phyloP scores from a whole-genome alignment of 2,329 filamentous ascomycete genomes.

The Alternaria brassicae region DNA sequence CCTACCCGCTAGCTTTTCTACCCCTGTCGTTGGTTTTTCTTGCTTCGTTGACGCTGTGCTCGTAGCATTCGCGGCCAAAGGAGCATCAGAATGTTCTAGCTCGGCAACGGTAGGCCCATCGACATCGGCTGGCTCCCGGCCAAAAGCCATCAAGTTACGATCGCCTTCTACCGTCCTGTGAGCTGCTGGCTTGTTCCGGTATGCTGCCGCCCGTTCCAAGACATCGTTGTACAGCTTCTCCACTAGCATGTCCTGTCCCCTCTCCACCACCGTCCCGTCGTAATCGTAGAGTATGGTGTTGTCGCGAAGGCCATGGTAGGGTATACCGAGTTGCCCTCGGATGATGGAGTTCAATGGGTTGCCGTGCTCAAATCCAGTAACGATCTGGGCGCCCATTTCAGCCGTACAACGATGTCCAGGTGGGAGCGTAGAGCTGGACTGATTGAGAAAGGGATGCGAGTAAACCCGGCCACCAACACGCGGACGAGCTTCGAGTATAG shows the following conservation, averaged over 20 bases:
- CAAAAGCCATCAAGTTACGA: constrained; percentile 79
- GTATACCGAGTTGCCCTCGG: constrained; percentile 85
- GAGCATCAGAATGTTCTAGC: constrained; percentile 72
- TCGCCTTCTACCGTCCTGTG: constrained; percentile 81
- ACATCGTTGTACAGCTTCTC: constrained; percentile 96
- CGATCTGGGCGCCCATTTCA: constrained; percentile 98
- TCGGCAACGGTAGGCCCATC: constrained; percentile 73
- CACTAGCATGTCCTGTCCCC: constrained; percentile 78
- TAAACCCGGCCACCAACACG: constrained; percentile 93
- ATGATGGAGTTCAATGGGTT: constrained; percentile 93
- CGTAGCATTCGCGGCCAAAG: constrained; percentile 57
- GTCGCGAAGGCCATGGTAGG: constrained; percentile 81
- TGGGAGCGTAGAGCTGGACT: constrained; percentile 62
- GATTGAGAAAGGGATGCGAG: constrained; percentile 73
- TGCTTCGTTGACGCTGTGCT: constrained; percentile 44
- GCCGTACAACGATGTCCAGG: constrained; percentile 74
- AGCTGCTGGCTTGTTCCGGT: constrained; percentile 77
- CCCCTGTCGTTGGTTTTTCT: constrained; percentile 59
- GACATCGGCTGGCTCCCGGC: constrained; percentile 70
- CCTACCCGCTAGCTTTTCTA: constrained; percentile 71
- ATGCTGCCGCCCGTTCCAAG: constrained; percentile 87
- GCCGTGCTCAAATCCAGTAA: constrained; percentile 94
- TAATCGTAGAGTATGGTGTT: constrained; percentile 89
- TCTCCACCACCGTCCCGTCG: constrained; percentile 78
- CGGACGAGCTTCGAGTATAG: constrained; percentile 85